phyloP scores from a whole-genome alignment of 768 basidiomycete species.

The Pulveroboletus ravenelii region DNA sequence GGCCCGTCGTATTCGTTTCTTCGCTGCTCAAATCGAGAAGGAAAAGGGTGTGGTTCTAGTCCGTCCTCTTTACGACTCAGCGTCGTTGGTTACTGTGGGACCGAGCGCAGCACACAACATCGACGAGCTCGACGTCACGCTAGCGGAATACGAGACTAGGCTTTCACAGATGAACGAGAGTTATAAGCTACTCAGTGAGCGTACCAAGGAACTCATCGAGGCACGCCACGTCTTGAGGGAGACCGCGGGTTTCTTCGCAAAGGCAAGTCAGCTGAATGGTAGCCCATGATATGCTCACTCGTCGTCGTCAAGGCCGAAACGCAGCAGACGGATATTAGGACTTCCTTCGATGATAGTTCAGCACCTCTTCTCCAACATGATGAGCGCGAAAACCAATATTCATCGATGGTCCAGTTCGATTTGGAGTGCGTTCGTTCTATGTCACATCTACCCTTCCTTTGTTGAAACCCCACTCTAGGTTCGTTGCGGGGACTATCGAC shows the following conservation, averaged over 20 bases:
- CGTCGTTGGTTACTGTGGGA: conserved; percentile 82
- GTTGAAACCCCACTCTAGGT: conserved; percentile 42
- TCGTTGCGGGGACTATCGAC: conserved; percentile 95
- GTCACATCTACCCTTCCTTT: neutral
- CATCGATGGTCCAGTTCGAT: conserved; percentile 63
- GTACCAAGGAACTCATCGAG: conserved; percentile 83
- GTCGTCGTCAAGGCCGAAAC: conserved; percentile 58
- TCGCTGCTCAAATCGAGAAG: conserved; percentile 77
- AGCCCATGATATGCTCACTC: conserved; percentile 4
- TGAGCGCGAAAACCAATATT: conserved; percentile 68
- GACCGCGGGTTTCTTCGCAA: conserved; percentile 94
- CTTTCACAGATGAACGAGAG: conserved; percentile 88
- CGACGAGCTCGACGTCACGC: conserved; percentile 86
- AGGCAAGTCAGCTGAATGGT: conserved; percentile 41
- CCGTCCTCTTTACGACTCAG: conserved; percentile 81
- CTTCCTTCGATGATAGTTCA: conserved; percentile 87
- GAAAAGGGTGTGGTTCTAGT: conserved; percentile 80
- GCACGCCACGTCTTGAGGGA: conserved; percentile 92
- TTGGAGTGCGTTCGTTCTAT: conserved; percentile 61
- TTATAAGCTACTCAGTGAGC: conserved; percentile 83
- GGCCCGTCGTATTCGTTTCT: conserved; percentile 91
- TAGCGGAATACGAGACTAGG: conserved; percentile 82
- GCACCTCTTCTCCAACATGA: conserved; percentile 90
- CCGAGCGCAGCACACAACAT: conserved; percentile 90
- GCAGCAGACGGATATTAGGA: conserved; percentile 73